These are phyloP conservation scores for Aureobasidium pullulans DNA, from an alignment of 2,329 filamentous ascomycete species.

Conservation along the genomic window DNA sequence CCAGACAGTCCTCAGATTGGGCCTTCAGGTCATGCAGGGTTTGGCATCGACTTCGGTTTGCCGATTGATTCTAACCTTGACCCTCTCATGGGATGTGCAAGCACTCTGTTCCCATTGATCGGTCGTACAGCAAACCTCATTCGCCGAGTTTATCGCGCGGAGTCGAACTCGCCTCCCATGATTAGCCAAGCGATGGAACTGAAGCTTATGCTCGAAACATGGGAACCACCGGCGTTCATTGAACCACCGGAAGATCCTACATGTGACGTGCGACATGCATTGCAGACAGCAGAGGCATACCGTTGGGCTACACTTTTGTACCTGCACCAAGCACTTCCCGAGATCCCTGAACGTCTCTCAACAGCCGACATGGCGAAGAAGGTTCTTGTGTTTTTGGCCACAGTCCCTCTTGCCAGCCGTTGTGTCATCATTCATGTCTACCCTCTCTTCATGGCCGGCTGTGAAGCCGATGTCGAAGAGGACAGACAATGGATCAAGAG, in stretches of 20 bases:
- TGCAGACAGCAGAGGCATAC: slow-evolving; percentile 61
- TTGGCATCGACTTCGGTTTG: slow-evolving; percentile 31
- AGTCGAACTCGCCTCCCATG: slow-evolving; percentile 52
- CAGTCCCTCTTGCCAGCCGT: slow-evolving; percentile 54
- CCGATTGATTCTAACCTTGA: slow-evolving; percentile 51
- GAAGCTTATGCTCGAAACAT: slow-evolving; percentile 53
- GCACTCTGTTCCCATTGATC: slow-evolving; percentile 61
- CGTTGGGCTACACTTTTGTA: slow-evolving; percentile 60
- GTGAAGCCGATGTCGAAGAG: slow-evolving; percentile 52
- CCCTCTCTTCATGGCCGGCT: slow-evolving; percentile 60
- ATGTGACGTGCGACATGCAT: slow-evolving; percentile 54
- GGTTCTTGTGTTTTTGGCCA: slow-evolving; percentile 54
- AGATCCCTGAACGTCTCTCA: slow-evolving; percentile 51
- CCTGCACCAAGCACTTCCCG: slow-evolving; percentile 60
- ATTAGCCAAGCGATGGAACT: slow-evolving; percentile 56
- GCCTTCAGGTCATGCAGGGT: slow-evolving; percentile 19
- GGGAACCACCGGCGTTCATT: slow-evolving; percentile 52
- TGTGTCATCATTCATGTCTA: slow-evolving; percentile 64
- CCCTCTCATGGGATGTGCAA: slow-evolving; percentile 62
- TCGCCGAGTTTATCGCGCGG: slow-evolving; percentile 50
- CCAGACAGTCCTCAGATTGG: slow-evolving; percentile 1
- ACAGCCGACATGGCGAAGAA: slow-evolving; percentile 54
- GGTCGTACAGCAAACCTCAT: slow-evolving; percentile 59
- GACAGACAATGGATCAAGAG: slow-evolving; percentile 57
- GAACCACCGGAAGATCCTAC: slow-evolving; percentile 57